Percentiles rank a stretch among this genome's conserved stretches.
phyloP scores from a whole-genome alignment of 345 rosid species.

The Toxicodendron radicans region DNA sequence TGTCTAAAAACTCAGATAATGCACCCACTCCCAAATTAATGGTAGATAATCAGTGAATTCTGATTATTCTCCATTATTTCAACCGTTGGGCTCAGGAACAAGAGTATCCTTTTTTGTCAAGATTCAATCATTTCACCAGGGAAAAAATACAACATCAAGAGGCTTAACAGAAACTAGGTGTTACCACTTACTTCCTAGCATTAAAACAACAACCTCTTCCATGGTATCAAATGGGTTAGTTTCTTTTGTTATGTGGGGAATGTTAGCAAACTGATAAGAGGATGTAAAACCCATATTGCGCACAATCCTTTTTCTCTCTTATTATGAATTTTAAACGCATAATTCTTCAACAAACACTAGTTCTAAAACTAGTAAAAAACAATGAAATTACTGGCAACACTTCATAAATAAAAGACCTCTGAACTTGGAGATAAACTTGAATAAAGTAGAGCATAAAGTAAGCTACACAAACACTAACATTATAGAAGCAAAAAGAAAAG shows the following conservation, averaged over 20 bases:
- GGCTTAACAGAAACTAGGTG: too few species aligned
- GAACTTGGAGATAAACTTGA: background rate
- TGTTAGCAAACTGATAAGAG: background rate
- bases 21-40: background rate
- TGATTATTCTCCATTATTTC: background rate
- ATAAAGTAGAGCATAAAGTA: background rate
- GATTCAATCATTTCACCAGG: background rate
- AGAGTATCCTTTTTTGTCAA: background rate
- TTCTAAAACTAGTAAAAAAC: too few species aligned
- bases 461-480: background rate
- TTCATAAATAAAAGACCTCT: background rate
- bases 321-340: background rate
- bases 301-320: background rate
- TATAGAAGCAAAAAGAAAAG: background rate
- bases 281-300: background rate
- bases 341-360: background rate
- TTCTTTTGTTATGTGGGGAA: background rate
- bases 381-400: background rate
- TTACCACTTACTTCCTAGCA: too few species aligned
- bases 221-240: background rate
- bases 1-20: background rate
- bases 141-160: background rate
- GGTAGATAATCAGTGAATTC: background rate
- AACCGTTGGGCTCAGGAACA: background rate
- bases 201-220: too few species aligned